Evolutionary conservation across 2,329 filamentous ascomycete species (phyloP), one percentile per base, ranked within the genome.

Genomic region (Allantophomopsis cytisporea): DNA sequence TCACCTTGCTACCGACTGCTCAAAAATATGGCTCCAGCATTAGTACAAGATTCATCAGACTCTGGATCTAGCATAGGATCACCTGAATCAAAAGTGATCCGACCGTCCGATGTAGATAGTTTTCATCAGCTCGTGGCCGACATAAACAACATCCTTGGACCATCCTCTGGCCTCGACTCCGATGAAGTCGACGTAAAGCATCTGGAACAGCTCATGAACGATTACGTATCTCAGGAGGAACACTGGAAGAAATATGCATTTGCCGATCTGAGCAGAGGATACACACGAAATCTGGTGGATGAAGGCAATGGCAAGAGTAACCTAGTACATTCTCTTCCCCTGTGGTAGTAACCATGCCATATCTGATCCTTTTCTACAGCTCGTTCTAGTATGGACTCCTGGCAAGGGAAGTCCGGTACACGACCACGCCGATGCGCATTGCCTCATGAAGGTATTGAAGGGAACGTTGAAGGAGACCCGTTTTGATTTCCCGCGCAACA

Each of bases 221-320:
- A 71, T 20, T 94, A 95, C 60, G 57, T 69, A 38, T 85, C 83
- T 36, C 63, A 74, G 31, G 67, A 79, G 41, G 58, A 64, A 18
- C 79, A 88, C 40, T 95, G 88, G 88, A 55, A 63, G 39, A 68
- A 66, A 45, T 94, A 84, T 60, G 83, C 83, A 20, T 71, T 89
- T 50, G 71, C 70, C n/a, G 81, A 94, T 52, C 50, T 62, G 14
- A 76, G 68, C 46, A 69, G 78, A 50, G 71, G 73, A 1, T 95
- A 94, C 58, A 94, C 88, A 11, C 67, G 88, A 40, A 94, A 94
- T 55, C 71, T 94, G 4, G 86, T 95, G 35, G 85, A 94, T 53
- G 81, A 87, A 55, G 85, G 87, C 2, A 94, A 94, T 50, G 86
- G 77, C 11, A 69, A 70, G 46, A 66, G 64, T 52, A 71, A 71